phyloP scores from a whole-genome alignment of 257 asterid genomes.

The Solanum corneliomulleri region DNA sequence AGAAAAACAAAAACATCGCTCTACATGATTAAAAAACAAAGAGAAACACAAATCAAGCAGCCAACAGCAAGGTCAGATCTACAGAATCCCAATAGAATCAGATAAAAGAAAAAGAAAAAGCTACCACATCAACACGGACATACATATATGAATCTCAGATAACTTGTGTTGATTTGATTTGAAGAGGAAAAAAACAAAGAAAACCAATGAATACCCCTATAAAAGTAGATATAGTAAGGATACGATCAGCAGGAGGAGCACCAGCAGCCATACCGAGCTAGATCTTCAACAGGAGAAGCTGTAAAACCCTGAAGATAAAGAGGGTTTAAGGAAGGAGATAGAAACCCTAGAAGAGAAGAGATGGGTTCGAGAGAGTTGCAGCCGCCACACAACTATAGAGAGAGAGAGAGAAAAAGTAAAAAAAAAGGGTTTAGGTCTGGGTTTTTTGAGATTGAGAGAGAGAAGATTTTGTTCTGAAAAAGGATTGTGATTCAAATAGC shows the following conservation, averaged over 20 bases:
- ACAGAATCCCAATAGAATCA: background rate
- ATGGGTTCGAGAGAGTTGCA: too few relatives aligned
- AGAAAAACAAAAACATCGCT: background rate
- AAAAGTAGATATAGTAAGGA: constrained; percentile 11
- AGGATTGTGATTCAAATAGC: constrained; percentile 22
- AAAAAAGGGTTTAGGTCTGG: constrained; percentile 20
- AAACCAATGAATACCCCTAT: background rate
- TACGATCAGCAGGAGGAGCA: constrained; percentile 56
- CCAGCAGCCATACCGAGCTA: constrained; percentile 34
- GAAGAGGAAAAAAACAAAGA: background rate
- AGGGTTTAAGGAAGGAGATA: background rate
- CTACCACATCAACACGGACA: background rate
- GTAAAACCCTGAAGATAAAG: background rate
- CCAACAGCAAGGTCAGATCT: constrained; percentile 13
- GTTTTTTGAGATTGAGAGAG: constrained; percentile 25
- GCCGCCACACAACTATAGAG: constrained; percentile 30
- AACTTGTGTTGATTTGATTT: background rate
- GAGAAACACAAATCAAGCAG: background rate
- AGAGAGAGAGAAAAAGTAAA: background rate
- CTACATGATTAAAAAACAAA: background rate
- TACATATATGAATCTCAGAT: background rate
- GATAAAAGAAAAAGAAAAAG: background rate
- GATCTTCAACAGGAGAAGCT: background rate
- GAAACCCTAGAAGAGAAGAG: background rate
- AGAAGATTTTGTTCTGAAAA: constrained; percentile 18